These are phyloP conservation scores for Nannochloropsis gaditana DNA, from an alignment of 108 stramenopile genomes.

Conservation along the genomic window DNA sequence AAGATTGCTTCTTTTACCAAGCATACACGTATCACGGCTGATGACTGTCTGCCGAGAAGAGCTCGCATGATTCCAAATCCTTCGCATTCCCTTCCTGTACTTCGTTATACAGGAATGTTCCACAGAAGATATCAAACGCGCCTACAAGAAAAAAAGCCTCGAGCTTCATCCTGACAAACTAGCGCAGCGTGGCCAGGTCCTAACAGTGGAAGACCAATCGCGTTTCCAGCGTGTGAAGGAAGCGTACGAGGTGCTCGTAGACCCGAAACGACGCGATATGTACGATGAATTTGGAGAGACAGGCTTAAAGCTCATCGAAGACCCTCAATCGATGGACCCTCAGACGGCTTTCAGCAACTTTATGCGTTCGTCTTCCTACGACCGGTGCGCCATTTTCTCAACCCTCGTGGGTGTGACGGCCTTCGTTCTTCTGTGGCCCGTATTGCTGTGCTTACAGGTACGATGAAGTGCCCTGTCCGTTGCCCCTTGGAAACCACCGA, in stretches of 20 bases:
- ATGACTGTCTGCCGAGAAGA: too few species aligned
- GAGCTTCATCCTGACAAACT: slow-evolving; percentile 96
- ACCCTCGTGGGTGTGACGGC: not conserved
- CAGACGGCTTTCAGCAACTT: not conserved
- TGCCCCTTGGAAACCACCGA: too few species aligned
- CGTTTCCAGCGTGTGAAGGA: slow-evolving; percentile 82
- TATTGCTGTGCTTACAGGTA: slow-evolving; percentile 15
- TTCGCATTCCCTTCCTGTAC: not conserved
- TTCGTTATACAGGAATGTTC: not conserved
- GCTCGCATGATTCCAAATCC: not conserved
- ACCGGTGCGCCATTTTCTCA: not conserved
- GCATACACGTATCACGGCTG: too few species aligned
- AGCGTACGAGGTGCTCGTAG: slow-evolving; percentile 70
- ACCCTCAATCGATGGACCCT: slow-evolving; percentile 31
- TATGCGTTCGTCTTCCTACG: not conserved
- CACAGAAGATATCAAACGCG: slow-evolving; percentile 76
- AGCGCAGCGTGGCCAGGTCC: slow-evolving; percentile 70
- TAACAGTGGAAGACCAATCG: slow-evolving; percentile 68
- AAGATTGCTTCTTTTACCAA: too few species aligned
- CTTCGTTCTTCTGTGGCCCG: slow-evolving; percentile 9
- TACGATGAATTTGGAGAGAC: slow-evolving; percentile 53
- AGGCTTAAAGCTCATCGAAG: slow-evolving; percentile 50
- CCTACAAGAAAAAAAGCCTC: slow-evolving; percentile 80
- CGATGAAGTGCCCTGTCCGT: too few species aligned
- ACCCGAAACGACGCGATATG: slow-evolving; percentile 44